Evolutionary conservation across 768 basidiomycete species (phyloP).

Genomic region (Amanita pallidorosea): DNA sequence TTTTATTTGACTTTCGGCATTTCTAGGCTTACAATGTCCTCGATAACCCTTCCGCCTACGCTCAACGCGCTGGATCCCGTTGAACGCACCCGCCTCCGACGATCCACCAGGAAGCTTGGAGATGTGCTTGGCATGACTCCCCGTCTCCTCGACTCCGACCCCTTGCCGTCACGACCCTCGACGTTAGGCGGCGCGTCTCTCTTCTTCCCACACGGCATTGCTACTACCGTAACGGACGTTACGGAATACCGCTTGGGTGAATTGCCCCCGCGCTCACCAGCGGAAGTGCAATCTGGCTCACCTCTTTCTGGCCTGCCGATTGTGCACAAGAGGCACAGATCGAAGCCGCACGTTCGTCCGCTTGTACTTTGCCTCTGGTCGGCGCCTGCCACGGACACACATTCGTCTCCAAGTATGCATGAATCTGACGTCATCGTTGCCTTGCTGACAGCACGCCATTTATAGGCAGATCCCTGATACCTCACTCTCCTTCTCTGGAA

Average conservation of each 20-base stretch:
- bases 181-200: neutral
- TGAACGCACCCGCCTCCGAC: slow-evolving; percentile 43
- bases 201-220: neutral
- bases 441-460: no score
- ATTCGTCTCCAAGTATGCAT: neutral
- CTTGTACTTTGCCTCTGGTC: neutral
- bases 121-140: slow-evolving; percentile 40
- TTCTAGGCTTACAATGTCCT: neutral
- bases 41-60: slow-evolving; percentile 28
- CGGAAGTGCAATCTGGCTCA: neutral
- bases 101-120: slow-evolving; percentile 46
- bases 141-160: slow-evolving; percentile 18
- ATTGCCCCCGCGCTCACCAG: neutral
- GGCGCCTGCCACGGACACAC: neutral
- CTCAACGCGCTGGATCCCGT: slow-evolving; percentile 33
- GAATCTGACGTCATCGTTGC: neutral
- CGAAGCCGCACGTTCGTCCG: neutral
- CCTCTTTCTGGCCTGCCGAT: neutral
- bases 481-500: neutral
- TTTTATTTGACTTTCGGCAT: neutral
- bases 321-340: neutral
- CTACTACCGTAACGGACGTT: neutral
- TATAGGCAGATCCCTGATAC: neutral
- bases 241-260: neutral
- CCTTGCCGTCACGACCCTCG: neutral